A percentile compares a stretch with the other conserved stretches of the same genome.
These are phyloP conservation scores for Rugosomyces carneus DNA, from an alignment of 1,284 basidiomycete genomes.

Conservation along the genomic window DNA sequence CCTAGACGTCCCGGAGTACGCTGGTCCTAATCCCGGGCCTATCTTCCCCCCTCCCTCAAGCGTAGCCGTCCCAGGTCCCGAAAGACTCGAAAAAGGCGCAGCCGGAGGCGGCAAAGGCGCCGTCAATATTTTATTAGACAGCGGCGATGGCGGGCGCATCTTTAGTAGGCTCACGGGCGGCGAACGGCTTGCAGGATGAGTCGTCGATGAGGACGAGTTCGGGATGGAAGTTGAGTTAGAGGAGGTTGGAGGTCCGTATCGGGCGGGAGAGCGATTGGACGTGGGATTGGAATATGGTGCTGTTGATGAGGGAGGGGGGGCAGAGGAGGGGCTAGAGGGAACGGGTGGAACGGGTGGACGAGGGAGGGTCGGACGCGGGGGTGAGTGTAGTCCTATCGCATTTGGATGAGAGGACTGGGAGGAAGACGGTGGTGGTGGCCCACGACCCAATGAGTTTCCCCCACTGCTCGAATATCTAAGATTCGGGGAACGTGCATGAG, in stretches of 20 bases:
- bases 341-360: slow-evolving; percentile 18
- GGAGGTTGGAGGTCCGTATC: slow-evolving; percentile 22
- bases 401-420: slow-evolving; percentile 18
- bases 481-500: slow-evolving; percentile 25
- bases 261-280: slow-evolving; percentile 20
- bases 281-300: slow-evolving; percentile 10
- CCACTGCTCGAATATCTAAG: slow-evolving; percentile 24
- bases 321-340: slow-evolving; percentile 18
- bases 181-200: slow-evolving; percentile 12
- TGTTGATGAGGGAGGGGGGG: neutral
- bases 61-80: slow-evolving; percentile 18
- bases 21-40: slow-evolving; percentile 16
- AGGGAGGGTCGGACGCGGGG: slow-evolving; percentile 18
- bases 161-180: slow-evolving; percentile 19
- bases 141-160: slow-evolving; percentile 18
- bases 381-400: slow-evolving; percentile 21
- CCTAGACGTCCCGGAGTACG: slow-evolving; percentile 18
- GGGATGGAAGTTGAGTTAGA: slow-evolving; percentile 12
- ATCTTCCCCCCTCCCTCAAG: slow-evolving; percentile 17
- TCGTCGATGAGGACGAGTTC: neutral
- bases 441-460: slow-evolving; percentile 15
- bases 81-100: slow-evolving; percentile 10
- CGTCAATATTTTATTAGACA: neutral
- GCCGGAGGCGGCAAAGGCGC: neutral
- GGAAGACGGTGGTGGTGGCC: slow-evolving; percentile 16